Conservation (phyloP, 495 filamentous ascomycete genomes). For the Hypoxylon intermedium region DNA sequence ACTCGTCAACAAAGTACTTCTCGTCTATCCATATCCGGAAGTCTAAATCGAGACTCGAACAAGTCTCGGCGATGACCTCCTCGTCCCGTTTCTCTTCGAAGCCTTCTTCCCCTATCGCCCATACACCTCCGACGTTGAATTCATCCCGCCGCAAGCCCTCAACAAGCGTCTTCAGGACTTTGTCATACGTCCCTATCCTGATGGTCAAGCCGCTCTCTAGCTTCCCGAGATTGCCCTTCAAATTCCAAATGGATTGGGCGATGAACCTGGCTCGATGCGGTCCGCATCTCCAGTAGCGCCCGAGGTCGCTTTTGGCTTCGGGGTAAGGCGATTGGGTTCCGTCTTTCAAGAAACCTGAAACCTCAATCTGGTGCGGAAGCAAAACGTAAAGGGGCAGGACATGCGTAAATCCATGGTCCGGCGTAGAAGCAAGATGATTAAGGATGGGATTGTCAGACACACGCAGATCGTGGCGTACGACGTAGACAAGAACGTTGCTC, state of each 20-base stretch:
- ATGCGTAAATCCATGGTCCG: slow-evolving; percentile 65
- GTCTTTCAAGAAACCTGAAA: slow-evolving; percentile 68
- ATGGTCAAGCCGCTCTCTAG: slow-evolving; percentile 66
- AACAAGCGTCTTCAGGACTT: slow-evolving; percentile 61
- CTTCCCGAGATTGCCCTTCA: slow-evolving; percentile 63
- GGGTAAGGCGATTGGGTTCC: slow-evolving; percentile 60
- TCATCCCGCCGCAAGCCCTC: slow-evolving; percentile 50
- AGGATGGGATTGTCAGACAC: slow-evolving; percentile 72
- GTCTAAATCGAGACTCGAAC: slow-evolving; percentile 55
- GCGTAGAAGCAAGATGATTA: slow-evolving; percentile 55
- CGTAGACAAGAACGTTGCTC: slow-evolving; percentile 62
- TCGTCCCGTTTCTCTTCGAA: slow-evolving; percentile 71
- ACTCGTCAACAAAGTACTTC: slow-evolving; percentile 79
- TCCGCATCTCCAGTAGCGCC: slow-evolving; percentile 70
- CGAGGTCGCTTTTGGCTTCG: slow-evolving; percentile 63
- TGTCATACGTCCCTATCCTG: slow-evolving; percentile 63
- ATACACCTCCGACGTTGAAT: slow-evolving; percentile 63
- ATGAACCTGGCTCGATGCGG: slow-evolving; percentile 71
- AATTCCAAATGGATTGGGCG: slow-evolving; percentile 70
- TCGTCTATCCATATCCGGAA: slow-evolving; percentile 71
- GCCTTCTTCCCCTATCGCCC: slow-evolving; percentile 72
- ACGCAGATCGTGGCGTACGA: slow-evolving; percentile 72
- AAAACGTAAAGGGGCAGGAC: slow-evolving; percentile 72
- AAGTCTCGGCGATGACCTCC: slow-evolving; percentile 54
- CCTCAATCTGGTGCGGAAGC: slow-evolving; percentile 68